A percentile compares a stretch with the other conserved stretches of the same genome.
Conservation (phyloP, 805 yeast genomes). For the Metschnikowia dekortorum region DNA sequence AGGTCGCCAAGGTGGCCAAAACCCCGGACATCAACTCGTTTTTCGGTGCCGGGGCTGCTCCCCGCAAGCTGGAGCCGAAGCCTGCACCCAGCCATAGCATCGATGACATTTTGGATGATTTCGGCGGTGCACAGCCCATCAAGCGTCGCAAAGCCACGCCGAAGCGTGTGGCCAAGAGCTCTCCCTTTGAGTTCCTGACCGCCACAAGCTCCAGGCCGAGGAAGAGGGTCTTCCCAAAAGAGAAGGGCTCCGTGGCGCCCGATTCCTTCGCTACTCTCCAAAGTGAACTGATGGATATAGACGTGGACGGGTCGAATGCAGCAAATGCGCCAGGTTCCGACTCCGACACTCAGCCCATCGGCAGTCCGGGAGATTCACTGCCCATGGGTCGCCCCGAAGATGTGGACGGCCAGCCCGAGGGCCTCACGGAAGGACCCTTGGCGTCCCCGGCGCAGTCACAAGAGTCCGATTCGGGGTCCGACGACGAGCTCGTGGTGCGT, state of each 20-base stretch:
- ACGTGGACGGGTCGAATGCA: neutral
- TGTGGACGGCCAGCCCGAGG: no score
- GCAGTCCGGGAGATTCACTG: neutral
- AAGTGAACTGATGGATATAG: neutral
- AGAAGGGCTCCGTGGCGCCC: no score
- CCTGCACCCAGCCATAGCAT: slow-evolving; percentile 21
- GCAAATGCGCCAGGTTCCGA: neutral
- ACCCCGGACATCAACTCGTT: slow-evolving; percentile 50
- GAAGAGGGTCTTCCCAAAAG: neutral
- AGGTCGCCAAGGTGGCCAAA: slow-evolving; percentile 36
- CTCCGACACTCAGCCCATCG: neutral
- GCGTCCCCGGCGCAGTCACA: no score
- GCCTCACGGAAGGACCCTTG: no score
- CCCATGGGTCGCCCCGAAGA: neutral
- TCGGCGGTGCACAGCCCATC: slow-evolving; percentile 11
- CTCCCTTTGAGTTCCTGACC: slow-evolving; percentile 25
- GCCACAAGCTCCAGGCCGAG: slow-evolving; percentile 17
- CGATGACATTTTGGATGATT: slow-evolving; percentile 19
- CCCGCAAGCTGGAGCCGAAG: slow-evolving; percentile 5
- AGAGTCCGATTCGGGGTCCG: slow-evolving; percentile 26
- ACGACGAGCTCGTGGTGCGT: slow-evolving; percentile 57
- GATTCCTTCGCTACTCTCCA: neutral
- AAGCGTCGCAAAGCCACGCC: slow-evolving; percentile 14
- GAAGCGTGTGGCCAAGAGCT: slow-evolving; percentile 32
- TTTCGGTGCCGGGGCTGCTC: slow-evolving; percentile 31